Base-by-base conservation (phyloP, 2,329 filamentous ascomycete species). In the Ophiocordyceps camponoti-floridani region DNA sequence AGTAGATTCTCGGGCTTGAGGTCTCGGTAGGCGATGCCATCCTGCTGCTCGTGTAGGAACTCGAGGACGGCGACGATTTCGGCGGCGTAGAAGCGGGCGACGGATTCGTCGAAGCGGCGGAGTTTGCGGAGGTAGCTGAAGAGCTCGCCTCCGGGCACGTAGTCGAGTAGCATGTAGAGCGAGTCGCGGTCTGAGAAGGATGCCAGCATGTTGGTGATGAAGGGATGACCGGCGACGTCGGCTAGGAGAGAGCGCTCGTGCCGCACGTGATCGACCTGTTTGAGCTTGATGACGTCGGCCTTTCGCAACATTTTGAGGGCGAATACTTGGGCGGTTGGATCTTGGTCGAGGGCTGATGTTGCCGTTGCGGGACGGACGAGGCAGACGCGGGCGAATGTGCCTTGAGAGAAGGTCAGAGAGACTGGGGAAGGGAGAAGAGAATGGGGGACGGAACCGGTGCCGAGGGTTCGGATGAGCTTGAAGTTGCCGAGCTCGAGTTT, bases 251-350 rank as follows among this genome's bases (percentile, higher is more conserved):
- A 75, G 53, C 84, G 80, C 68, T 91, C 84, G 62, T 88, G 84
- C 48, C 82, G 80, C 45, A 89, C 84, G 61, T 91, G 84, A 62
- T 89, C 84, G 52, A 89, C 79, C 58, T 91, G 84, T 68, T 89
- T 89, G 47, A 89, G 72, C 50, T 80, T 80, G 59, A 91, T 82
- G 41, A 91, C 80, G 54, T 80, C 72, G 45, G 75, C 70, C 57
- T 81, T 81, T 49, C 82, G 77, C 51, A 89, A 62, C 46, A 87
- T 85, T 69, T 89, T 89, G 55, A 89, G 70, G 41, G 83, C 83
- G 61, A 80, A 88, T n/a, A 88, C 81, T 59, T 58, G 55, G 45
- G 65, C 60, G 44, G 66, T 51, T 35, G 54, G 52, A 37, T 60
- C 54, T 38, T 55, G 54, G 33, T 61, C 59, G 43, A 60, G 53